Evolutionary conservation across 371 early-diverging fungal species (phyloP), one percentile per base, ranked within the genome.

Genomic region (Mortierella sp.): DNA sequence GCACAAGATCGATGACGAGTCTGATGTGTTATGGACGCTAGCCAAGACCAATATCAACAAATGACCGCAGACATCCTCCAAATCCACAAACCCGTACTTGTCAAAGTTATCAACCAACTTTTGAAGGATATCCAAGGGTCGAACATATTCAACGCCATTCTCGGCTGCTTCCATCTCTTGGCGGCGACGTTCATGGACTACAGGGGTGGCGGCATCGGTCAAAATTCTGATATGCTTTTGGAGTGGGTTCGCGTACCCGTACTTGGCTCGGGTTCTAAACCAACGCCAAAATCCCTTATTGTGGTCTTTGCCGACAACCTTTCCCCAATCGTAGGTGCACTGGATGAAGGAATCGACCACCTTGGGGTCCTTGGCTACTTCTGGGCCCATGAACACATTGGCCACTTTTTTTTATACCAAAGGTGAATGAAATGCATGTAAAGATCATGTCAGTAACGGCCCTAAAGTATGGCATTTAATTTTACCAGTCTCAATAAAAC

Each of bases 11-110:
- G 75, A 65, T 2, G 78, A 47, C 1, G 85, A 70, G 10, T 78
- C 84, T 0, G 76, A 43, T 1, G 89, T 89, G 0, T 87, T 84
- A 35, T 87, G 85, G 0, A 88, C 75, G 20, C 85, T 83, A 8
- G 83, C 84, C 68, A 89, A 75, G 51, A 87, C 74, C 12, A 87
- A 51, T 2, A 83, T 32, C 30, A 85, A 43, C 14, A 81, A 35
- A 22, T 81, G 83, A 0, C 83, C 83, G 67, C 83, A 81, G n/a
- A 81, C 5, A n/a, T 81, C 83, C 43, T 81, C 77, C 6, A 81
- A 28, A 55, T 81, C 83, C 24, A 81, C 52, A 28, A 81, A 76
- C 0, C 57, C 60, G 32, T 81, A 81, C 70, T 76, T 75, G 57
- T 81, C 83, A 61, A 54, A 66, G 43, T 63, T 70, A 26, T 81